Evolutionary conservation across 2,329 filamentous ascomycete species (phyloP).

Genomic region (Davidsoniella virescens): DNA sequence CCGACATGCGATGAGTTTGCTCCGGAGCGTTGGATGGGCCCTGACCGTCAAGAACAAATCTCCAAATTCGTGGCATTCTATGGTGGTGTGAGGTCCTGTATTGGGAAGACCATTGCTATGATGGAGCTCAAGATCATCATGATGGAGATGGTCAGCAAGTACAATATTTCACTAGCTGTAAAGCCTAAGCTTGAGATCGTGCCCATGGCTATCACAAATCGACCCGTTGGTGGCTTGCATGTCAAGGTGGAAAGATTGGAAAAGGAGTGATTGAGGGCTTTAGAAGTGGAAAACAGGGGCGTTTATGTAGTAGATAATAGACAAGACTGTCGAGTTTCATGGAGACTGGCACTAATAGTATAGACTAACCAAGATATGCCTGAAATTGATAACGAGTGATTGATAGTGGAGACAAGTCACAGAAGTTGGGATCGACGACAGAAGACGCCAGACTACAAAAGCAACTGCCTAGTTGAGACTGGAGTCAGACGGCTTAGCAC

Average conservation of each 20-base stretch:
- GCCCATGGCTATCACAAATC: conserved; percentile 13
- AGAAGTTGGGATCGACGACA: background rate
- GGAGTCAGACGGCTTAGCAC: no score
- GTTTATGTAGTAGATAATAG: background rate
- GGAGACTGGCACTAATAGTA: no score
- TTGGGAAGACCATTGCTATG: conserved; percentile 22
- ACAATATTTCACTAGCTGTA: conserved; percentile 17
- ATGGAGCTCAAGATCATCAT: conserved; percentile 25
- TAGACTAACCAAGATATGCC: no score
- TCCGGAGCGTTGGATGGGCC: conserved; percentile 24
- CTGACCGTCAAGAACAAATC: conserved; percentile 15
- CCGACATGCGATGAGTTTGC: conserved; percentile 20
- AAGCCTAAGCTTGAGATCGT: conserved; percentile 15
- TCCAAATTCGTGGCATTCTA: conserved; percentile 23
- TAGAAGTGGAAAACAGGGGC: background rate
- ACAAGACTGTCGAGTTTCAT: no score
- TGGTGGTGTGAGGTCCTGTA: conserved; percentile 24
- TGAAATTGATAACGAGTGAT: no score
- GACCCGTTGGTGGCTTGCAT: background rate
- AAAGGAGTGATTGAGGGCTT: background rate
- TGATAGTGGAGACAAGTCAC: no score
- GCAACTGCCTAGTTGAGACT: no score
- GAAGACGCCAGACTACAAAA: background rate
- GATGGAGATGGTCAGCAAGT: conserved; percentile 20
- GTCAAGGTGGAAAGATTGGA: conserved; percentile 4